Base-by-base conservation (phyloP, 441 rosid genomes). In the Populus tomentosa region DNA sequence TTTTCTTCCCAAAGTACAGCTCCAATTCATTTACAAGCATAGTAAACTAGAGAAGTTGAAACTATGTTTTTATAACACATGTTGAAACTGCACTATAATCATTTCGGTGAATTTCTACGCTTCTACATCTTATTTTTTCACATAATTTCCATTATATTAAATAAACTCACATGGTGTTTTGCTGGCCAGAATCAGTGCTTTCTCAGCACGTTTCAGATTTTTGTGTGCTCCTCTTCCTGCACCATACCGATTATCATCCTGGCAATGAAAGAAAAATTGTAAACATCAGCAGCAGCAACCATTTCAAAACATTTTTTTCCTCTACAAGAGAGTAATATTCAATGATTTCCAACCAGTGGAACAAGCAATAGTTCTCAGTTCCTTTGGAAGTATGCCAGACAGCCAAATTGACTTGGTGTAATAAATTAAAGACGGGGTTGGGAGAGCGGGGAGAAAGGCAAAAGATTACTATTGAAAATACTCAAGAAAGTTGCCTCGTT, bases 161-260 rank as follows among this genome's bases (percentile, higher is more conserved):
- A 56, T 23, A 79, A 70, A 75, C 99, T 92, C 86, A 90, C 97
- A 82, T 84, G 95, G 92, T 70, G 92, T 73, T 90, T 92, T 94
- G 91, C 87, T 79, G 82, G 88, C 87, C 67, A 95, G 82, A 75
- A 87, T 86, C 80, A 97, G 84, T 38, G 99, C 98, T 84, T 90
- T 94, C 88, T 95, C 99, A 30, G 98, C 98, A 26, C 97, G 98
- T 85, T 91, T 95, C 79, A 95, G 79, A 81, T 84, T 94, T 85
- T 89, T 95, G 84, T 95, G 99, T 7, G 91, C 97, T 76, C 99
- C 99, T 87, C 92, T 88, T 80, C 95, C 94, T 9, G 97, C 98
- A 85, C 87, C 89, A 81, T 89, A 95, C 67, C 98, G 91, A 71
- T 94, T 94, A 73, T 88, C 97, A 79, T 95, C 98, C 99, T 95